phyloP scores from a whole-genome alignment of 129 eudicot species.

The Pittosporum tobira region DNA sequence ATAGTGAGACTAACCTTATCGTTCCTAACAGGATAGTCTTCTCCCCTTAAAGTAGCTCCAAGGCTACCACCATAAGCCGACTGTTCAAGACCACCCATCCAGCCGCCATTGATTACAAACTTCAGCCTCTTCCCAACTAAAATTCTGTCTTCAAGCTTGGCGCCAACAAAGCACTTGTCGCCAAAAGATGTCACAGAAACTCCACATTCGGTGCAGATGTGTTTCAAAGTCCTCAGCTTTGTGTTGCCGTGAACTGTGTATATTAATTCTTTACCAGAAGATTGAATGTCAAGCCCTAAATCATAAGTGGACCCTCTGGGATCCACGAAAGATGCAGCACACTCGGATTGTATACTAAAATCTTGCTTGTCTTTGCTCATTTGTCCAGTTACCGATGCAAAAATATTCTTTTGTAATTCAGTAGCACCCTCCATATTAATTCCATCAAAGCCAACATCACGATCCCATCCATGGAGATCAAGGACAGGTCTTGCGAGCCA shows the following conservation, averaged over 20 bases:
- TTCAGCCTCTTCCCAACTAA: conserved; percentile 56
- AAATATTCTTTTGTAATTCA: conserved; percentile 42
- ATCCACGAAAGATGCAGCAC: conserved; percentile 45
- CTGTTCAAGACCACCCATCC: conserved; percentile 55
- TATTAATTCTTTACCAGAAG: conserved; percentile 63
- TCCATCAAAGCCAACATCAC: conserved; percentile 95
- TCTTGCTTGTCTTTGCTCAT: conserved; percentile 97
- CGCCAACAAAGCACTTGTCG: conserved; percentile 49
- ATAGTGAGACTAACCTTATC: conserved; percentile 49
- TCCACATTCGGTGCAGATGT: conserved; percentile 69
- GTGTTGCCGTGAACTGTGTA: conserved; percentile 60
- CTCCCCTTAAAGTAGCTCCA: conserved; percentile 62
- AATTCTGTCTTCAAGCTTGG: conserved; percentile 64
- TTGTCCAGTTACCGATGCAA: conserved; percentile 58
- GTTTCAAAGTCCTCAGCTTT: conserved; percentile 34
- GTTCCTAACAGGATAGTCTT: conserved; percentile 79
- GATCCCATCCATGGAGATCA: conserved; percentile 95
- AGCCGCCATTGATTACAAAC: conserved; percentile 57
- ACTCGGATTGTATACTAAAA: conserved; percentile 66
- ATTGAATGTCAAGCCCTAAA: conserved; percentile 61
- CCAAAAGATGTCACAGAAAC: conserved; percentile 62
- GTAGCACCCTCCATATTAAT: conserved; percentile 56
- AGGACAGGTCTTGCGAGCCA: conserved; percentile 89
- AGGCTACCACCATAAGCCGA: conserved; percentile 78
- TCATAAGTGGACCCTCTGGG: conserved; percentile 63